Evolutionary conservation across 441 rosid genomes (phyloP), one percentile per base, ranked within the genome.

Genomic region (Adansonia rubrostipa): DNA sequence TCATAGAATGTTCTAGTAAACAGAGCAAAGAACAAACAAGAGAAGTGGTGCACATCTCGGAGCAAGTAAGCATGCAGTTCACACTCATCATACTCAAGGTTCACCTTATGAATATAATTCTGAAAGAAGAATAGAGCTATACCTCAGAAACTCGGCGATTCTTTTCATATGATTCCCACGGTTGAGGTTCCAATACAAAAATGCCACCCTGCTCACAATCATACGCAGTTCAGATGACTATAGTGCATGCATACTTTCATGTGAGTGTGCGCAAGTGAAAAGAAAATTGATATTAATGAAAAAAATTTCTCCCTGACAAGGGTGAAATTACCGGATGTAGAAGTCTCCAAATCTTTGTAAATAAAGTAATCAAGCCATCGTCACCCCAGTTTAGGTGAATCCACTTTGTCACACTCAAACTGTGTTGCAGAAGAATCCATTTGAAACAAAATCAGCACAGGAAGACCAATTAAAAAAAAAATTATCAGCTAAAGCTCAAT

Each of bases 371-470:
- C 78, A 96, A 77, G 62, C 98, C 98, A 71, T 94, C 97, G 56
- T 96, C 98, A 44, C 98, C 97, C 98, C 98, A 94, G 76, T 96
- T 96, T 85, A 96, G 84, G 78, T 96, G 99, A 86, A 96, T 86
- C 99, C 99, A 96, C 74, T 96, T 96, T 33, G 99, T 84, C 66
- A 96, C 96, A 22, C 99, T 96, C 88, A 96, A 86, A 86, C 99
- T 96, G 86, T 85, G 83, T 56, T 19, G 54, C 62, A 80, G 70
- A 61, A 60, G 77, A 56, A 66, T 42, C 69, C 74, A 56, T 24
- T 78, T 58, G 51, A 80, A 58, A 48, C 44, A 64, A 13, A 33
- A 65, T 28, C 36, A 28, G 36, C 36, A 66, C 19, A 33, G 19
- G 36, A n/a, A 19, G 51, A 24, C 6, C 66, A 11, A 11, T 54